Evolutionary conservation across 2,329 filamentous ascomycete genomes (phyloP).

Genomic region (Colletotrichum endophyticum): DNA sequence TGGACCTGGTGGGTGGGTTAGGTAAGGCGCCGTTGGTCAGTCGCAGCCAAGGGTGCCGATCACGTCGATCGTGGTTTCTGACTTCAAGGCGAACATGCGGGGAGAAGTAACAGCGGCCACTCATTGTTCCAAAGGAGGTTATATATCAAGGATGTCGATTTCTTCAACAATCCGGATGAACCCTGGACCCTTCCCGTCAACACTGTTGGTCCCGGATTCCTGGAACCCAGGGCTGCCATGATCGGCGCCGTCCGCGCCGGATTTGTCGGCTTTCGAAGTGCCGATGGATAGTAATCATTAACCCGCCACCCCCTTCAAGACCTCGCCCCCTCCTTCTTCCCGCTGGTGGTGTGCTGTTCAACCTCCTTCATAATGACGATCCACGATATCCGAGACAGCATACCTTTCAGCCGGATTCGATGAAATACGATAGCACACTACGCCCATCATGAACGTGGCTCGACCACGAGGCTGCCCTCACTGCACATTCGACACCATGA

Average conservation of each 20-base stretch:
- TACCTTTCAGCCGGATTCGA: neutral
- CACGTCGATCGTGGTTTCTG: neutral
- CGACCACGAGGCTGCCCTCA: neutral
- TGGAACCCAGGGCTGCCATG: slow-evolving; percentile 9
- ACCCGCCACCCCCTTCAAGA: neutral
- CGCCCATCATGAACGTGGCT: neutral
- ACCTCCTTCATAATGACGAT: neutral
- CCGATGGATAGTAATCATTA: neutral
- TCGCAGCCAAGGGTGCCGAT: slow-evolving; percentile 5
- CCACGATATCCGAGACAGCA: neutral
- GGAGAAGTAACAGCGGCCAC: neutral
- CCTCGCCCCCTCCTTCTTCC: neutral
- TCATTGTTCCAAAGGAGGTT: neutral
- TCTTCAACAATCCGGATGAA: slow-evolving; percentile 11
- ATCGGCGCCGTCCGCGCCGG: slow-evolving; percentile 1
- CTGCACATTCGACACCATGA: neutral
- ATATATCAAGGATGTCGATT: slow-evolving; percentile 3
- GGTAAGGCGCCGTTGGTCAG: slow-evolving; percentile 1
- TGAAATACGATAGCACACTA: neutral
- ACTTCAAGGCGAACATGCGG: slow-evolving; percentile 14
- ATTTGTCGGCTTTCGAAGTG: neutral
- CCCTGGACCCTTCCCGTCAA: neutral
- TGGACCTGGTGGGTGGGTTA: slow-evolving; percentile 16
- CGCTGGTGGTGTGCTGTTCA: neutral
- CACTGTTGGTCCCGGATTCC: slow-evolving; percentile 3